Percentiles rank a stretch among this genome's conserved stretches.
Conservation (phyloP, 2,329 filamentous ascomycete genomes). For the Colletotrichum musicola region DNA sequence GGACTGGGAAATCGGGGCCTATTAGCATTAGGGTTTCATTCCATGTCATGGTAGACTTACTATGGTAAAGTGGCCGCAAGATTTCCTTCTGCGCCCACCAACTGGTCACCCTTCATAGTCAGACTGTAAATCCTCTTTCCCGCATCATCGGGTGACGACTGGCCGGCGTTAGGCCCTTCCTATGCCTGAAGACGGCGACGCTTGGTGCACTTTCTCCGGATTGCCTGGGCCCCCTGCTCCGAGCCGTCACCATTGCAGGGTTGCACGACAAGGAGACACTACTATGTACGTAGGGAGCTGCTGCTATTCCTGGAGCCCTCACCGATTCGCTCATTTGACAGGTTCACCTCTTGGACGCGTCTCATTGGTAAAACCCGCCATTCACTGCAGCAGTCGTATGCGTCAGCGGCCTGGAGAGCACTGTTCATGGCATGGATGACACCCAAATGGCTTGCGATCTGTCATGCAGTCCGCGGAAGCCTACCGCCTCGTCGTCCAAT, state of each 20-base stretch:
- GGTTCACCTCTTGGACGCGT: neutral
- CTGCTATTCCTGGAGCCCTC: constrained; percentile 23
- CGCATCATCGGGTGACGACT: too few species aligned
- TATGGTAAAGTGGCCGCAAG: neutral
- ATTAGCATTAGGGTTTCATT: constrained; percentile 2
- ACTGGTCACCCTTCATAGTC: neutral
- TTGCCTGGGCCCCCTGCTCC: constrained; percentile 7
- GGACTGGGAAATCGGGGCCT: constrained; percentile 1
- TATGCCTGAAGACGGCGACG: neutral
- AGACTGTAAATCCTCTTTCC: too few species aligned
- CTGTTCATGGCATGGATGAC: neutral
- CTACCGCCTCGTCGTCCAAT: constrained; percentile 23
- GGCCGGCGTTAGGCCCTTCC: too few species aligned
- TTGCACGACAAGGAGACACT: neutral
- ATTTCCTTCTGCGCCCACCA: constrained; percentile 1
- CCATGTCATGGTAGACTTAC: constrained; percentile 3
- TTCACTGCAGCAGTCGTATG: neutral
- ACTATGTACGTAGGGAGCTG: neutral
- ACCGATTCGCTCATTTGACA: neutral
- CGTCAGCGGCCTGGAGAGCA: neutral
- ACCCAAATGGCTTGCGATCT: constrained; percentile 9
- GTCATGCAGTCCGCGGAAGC: constrained; percentile 17
- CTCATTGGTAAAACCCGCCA: neutral
- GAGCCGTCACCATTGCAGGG: constrained; percentile 18
- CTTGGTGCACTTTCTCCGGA: constrained; percentile 14